Conservation (phyloP, 257 asterid species). For the Misopates orontium region DNA sequence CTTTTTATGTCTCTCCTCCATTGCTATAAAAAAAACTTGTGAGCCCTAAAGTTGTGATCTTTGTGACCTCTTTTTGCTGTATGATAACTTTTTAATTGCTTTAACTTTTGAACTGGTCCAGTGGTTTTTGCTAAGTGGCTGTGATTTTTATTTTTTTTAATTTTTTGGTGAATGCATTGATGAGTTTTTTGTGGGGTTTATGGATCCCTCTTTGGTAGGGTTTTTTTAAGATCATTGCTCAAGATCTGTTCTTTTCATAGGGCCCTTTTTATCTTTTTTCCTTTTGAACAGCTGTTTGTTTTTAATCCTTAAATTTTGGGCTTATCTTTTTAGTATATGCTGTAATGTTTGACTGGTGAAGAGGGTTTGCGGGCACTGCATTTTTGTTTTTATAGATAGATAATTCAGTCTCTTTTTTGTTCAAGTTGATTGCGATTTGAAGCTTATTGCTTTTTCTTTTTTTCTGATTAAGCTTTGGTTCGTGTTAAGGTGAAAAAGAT, state of each 20-base stretch:
- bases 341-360: constrained; percentile 39
- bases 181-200: constrained; percentile 52
- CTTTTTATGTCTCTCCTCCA: no score
- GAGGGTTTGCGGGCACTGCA: constrained; percentile 41
- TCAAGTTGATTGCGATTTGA: constrained; percentile 31
- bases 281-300: constrained; percentile 36
- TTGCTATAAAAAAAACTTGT: constrained; percentile 14
- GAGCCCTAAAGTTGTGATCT: constrained; percentile 62
- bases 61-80: constrained; percentile 48
- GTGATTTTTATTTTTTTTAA: no score
- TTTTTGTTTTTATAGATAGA: constrained; percentile 38
- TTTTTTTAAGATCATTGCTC: constrained; percentile 64
- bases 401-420: constrained; percentile 22
- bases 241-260: constrained; percentile 69
- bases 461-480: constrained; percentile 18
- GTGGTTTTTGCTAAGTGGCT: constrained; percentile 49
- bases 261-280: constrained; percentile 43
- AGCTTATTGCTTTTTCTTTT: constrained; percentile 17
- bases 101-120: constrained; percentile 56
- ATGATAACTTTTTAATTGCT: constrained; percentile 43
- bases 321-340: constrained; percentile 47
- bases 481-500: constrained; percentile 28
- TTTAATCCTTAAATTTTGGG: constrained; percentile 41
- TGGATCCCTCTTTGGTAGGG: constrained; percentile 56
- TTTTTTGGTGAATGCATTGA: constrained; percentile 18